Evolutionary conservation across 306 rosid genomes (phyloP).

Genomic region (Malus domestica): DNA sequence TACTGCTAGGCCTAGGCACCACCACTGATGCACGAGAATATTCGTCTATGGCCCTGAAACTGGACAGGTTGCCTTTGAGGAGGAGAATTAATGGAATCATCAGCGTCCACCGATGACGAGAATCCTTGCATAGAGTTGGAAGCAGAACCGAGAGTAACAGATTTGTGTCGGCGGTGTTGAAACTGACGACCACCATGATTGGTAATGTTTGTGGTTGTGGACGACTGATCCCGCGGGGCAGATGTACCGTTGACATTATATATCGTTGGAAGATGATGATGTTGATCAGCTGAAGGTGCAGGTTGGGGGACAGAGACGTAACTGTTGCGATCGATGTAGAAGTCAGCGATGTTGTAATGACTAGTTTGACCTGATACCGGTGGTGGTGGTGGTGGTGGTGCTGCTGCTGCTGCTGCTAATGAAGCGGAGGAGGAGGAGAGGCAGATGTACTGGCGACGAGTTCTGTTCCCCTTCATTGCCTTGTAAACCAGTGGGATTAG

Average conservation of each 20-base stretch:
- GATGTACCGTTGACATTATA: not conserved
- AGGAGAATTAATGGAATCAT: not conserved
- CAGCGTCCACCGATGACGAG: not conserved
- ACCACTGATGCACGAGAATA: constrained; percentile 7
- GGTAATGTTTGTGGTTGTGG: not conserved
- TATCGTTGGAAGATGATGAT: not conserved
- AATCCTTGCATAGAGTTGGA: not conserved
- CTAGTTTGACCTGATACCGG: not conserved
- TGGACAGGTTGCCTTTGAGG: constrained; percentile 4
- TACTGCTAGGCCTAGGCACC: not conserved
- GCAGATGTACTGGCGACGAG: constrained; percentile 7
- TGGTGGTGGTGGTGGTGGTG: not conserved
- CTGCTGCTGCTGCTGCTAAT: not conserved
- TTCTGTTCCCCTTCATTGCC: constrained; percentile 25
- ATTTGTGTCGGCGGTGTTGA: constrained; percentile 4
- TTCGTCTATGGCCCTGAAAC: not conserved
- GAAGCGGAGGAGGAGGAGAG: constrained; percentile 8
- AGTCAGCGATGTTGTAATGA: constrained; percentile 8
- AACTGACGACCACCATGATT: not conserved
- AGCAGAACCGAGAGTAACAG: not conserved
- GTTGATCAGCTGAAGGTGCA: not conserved
- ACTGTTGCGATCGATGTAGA: not conserved
- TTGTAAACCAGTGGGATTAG: constrained; percentile 31
- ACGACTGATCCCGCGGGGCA: not conserved
- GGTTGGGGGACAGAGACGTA: not conserved